Percentiles rank a stretch among this genome's conserved stretches.
Evolutionary conservation across 306 rosid genomes (phyloP).

Genomic region (Nissolia schottii): DNA sequence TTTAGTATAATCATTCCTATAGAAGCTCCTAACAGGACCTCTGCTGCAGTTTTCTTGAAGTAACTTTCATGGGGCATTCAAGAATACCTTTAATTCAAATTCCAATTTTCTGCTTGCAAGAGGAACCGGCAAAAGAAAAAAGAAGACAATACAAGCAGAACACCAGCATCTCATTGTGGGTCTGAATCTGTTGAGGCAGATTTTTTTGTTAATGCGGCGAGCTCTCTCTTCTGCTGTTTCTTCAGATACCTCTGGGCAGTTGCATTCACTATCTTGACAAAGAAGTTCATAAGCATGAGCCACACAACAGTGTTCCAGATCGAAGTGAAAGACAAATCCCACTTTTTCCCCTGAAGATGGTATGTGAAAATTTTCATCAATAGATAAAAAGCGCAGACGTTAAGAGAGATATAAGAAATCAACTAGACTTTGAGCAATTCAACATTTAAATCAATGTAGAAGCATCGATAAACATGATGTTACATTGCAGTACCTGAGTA

Average conservation of each 20-base stretch:
- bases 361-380: background rate
- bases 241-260: constrained; percentile 79
- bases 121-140: constrained; percentile 1
- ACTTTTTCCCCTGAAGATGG: constrained; percentile 56
- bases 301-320: constrained; percentile 89
- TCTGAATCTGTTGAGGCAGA: constrained; percentile 25
- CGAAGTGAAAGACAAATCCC: constrained; percentile 83
- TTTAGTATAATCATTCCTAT: constrained; percentile 32
- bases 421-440: background rate
- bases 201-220: constrained; percentile 37
- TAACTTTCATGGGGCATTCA: constrained; percentile 28
- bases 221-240: constrained; percentile 66
- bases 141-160: constrained; percentile 24
- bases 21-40: constrained; percentile 40
- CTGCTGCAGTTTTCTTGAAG: constrained; percentile 8
- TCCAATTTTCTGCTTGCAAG: constrained; percentile 30
- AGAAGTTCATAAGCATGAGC: constrained; percentile 95
- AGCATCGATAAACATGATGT: constrained; percentile 1
- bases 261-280: constrained; percentile 79
- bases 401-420: background rate
- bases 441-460: constrained; percentile 1
- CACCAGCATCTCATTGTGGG: constrained; percentile 22
- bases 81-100: constrained; percentile 28
- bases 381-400: background rate
- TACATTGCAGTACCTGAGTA: constrained; percentile 45